Conservation (phyloP, 1,284 basidiomycete genomes). For the Mrakiaceae sp. region DNA sequence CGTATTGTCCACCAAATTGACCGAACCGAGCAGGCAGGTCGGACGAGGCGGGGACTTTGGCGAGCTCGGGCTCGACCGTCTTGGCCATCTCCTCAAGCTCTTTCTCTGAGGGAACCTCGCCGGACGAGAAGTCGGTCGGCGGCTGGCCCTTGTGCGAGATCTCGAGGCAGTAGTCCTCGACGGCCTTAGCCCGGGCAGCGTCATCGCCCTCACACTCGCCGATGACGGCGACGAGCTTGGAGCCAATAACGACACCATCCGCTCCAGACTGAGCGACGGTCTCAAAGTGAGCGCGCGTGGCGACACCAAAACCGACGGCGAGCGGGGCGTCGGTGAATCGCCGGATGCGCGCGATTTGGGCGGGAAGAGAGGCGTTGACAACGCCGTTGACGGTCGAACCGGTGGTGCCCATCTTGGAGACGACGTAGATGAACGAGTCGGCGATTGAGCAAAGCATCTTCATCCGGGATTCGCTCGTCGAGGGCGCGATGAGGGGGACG, state of each 20-base stretch:
- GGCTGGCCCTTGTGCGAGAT: slow-evolving; percentile 51
- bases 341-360: slow-evolving; percentile 61
- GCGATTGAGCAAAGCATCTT: slow-evolving; percentile 85
- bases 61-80: slow-evolving; percentile 25
- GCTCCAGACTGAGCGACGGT: slow-evolving; percentile 73
- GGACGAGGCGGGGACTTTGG: slow-evolving; percentile 28
- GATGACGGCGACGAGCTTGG: slow-evolving; percentile 69
- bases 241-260: slow-evolving; percentile 91
- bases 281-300: slow-evolving; percentile 84
- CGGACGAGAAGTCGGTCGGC: slow-evolving; percentile 27
- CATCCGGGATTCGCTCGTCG: slow-evolving; percentile 75
- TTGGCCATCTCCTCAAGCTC: slow-evolving; percentile 16
- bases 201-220: slow-evolving; percentile 45
- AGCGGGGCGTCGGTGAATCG: slow-evolving; percentile 66
- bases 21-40: slow-evolving; percentile 77
- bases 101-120: slow-evolving; percentile 7
- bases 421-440: slow-evolving; percentile 95
- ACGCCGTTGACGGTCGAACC: slow-evolving; percentile 62
- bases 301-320: slow-evolving; percentile 93
- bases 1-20: slow-evolving; percentile 92
- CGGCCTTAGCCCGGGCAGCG: slow-evolving; percentile 44
- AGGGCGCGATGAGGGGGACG: slow-evolving; percentile 90
- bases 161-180: slow-evolving; percentile 63
- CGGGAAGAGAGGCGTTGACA: slow-evolving; percentile 65
- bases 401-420: slow-evolving; percentile 97